phyloP scores from a whole-genome alignment of 495 filamentous ascomycete genomes.

The Xylaria castorea region DNA sequence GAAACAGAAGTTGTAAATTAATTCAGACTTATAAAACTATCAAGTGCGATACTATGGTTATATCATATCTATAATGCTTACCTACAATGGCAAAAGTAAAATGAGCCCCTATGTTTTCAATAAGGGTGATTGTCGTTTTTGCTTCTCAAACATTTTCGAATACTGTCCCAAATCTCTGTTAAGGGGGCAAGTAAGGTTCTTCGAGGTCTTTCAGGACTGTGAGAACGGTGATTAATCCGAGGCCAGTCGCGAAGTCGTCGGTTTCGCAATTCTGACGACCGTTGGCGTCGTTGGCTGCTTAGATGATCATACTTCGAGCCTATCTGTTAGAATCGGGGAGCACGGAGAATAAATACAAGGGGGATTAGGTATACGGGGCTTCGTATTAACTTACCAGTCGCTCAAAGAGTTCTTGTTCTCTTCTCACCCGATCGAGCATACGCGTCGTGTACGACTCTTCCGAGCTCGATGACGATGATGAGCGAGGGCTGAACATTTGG shows the following conservation, averaged over 20 bases:
- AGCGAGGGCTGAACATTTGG: conserved; percentile 1
- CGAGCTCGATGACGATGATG: conserved; percentile 3
- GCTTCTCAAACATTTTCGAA: not conserved
- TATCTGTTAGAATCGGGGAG: not conserved
- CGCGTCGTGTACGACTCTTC: conserved; percentile 23
- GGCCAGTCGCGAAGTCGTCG: not conserved
- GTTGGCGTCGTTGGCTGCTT: not conserved
- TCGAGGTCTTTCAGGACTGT: not conserved
- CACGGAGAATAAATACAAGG: not conserved
- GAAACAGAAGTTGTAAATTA: not conserved
- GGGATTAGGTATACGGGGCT: not conserved
- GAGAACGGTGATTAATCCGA: not conserved
- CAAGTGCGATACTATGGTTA: not conserved
- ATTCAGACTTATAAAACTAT: not conserved
- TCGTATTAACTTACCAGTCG: not conserved
- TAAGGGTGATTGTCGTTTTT: conserved; percentile 3
- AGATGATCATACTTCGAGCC: not conserved
- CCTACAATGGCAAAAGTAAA: not conserved
- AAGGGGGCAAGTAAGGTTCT: not conserved
- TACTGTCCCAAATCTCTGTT: not conserved
- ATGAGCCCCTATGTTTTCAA: not conserved
- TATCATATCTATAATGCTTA: not conserved
- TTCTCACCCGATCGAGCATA: not conserved
- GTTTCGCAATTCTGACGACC: not conserved
- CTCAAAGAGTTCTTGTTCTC: conserved; percentile 2